Base-by-base conservation (phyloP, 192 early-diverging fungal species). In the Powellomyces hirtus region DNA sequence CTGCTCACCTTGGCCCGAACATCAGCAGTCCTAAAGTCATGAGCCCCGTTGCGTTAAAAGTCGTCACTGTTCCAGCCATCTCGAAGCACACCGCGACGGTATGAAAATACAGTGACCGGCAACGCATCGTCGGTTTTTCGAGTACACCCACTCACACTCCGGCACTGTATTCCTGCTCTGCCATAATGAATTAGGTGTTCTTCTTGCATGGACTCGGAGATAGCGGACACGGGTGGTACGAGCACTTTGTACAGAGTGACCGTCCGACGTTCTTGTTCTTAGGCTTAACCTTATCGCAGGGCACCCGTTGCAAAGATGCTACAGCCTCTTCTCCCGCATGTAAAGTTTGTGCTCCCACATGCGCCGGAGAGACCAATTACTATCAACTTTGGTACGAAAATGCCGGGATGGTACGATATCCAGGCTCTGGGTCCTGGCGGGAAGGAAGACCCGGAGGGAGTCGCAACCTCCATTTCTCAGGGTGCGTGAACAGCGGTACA, bases 381-480 rank as follows among this genome's bases (percentile, higher is more conserved):
- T n/a, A 49, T 94, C 50, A 97, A 97, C 73, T 76, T 75, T 29
- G 94, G 94, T 4, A 85, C 87, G 71, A 53, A 71, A 14, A 94
- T 95, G 88, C 94, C 94, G 8, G 88, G 83, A n/a, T 97, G 94
- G 94, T 97, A 92, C 75, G 92, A 96, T 64, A 88, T 96, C 59
- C 69, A 82, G 40, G 57, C 22, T 2, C 55, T 62, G 27, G 66
- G 74, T 8, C 72, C 79, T 14, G 73, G 84, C 6, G 65, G 74
- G 26, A 63, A 75, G 52, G 89, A 91, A 64, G 92, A 97, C 76
- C 82, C 89, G 62, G 66, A 68, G 20, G 92, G 92, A 1, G 81
- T 94, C 84, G 63, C 86, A 31, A 64, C 70, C 5, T 85, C 90
- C 8, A 79, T 89, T 33, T 40, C 80, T 40, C 73, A 74, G 50